Evolutionary conservation across 169 alveolate genomes (phyloP).

Genomic region (Pseudocohnilembus persalinus): DNA sequence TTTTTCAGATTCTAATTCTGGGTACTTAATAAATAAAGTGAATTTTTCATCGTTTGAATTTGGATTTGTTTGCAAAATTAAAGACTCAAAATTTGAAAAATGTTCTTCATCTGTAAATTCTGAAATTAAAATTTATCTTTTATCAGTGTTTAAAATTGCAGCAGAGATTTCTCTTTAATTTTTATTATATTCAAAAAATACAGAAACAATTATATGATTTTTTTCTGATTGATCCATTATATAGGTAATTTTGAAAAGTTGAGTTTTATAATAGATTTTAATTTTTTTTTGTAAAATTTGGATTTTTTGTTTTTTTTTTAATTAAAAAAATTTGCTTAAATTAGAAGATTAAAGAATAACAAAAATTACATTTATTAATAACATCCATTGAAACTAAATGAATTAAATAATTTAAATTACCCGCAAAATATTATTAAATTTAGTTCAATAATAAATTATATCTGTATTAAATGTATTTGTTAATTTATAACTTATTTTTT

Average conservation of each 20-base stretch:
- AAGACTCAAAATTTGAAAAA: slow-evolving; percentile 63
- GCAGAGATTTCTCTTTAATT: slow-evolving; percentile 33
- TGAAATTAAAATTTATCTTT: slow-evolving; percentile 51
- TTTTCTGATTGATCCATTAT: not conserved
- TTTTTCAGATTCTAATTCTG: slow-evolving; percentile 47
- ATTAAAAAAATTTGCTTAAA: too few relatives aligned
- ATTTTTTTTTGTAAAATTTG: too few relatives aligned
- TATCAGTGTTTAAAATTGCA: slow-evolving; percentile 52
- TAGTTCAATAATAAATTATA: too few relatives aligned
- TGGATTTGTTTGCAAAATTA: slow-evolving; percentile 57
- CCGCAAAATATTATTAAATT: not conserved
- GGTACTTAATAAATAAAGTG: slow-evolving; percentile 54
- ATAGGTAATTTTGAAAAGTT: too few relatives aligned
- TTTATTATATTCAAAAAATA: not conserved
- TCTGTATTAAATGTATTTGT: too few relatives aligned
- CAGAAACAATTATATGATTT: not conserved
- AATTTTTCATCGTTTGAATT: slow-evolving; percentile 47
- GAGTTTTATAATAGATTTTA: too few relatives aligned
- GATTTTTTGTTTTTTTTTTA: not conserved
- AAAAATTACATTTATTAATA: not conserved
- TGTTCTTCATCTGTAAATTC: slow-evolving; percentile 69
- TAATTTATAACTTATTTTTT: too few relatives aligned
- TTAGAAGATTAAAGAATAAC: too few relatives aligned
- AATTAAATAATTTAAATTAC: not conserved
- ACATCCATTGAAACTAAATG: too few relatives aligned